Evolutionary conservation across 768 basidiomycete genomes (phyloP), one percentile per base, ranked within the genome.

Genomic region (Clavulina sp.): DNA sequence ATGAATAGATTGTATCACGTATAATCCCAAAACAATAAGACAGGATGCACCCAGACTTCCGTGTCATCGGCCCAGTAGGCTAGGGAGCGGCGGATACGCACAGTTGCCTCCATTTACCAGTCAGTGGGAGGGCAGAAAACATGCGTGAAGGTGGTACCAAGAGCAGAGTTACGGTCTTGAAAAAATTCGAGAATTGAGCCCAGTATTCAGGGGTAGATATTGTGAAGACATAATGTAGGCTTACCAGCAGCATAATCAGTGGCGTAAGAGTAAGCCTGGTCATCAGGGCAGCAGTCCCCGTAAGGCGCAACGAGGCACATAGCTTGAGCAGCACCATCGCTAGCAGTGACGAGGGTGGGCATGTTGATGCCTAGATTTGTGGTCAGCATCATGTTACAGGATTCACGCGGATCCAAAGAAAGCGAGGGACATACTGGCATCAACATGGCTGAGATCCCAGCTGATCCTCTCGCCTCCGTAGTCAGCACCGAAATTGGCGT

Each of bases 101-200:
- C n/a, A n/a, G n/a, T n/a, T n/a, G n/a, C n/a, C n/a, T n/a, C n/a
- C n/a, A n/a, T n/a, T n/a, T n/a, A n/a, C n/a, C n/a, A n/a, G n/a
- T n/a, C n/a, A n/a, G n/a, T n/a, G n/a, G n/a, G n/a, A n/a, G 50
- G 36, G 50, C 50, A 51, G 34, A 51, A 51, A 26, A 51, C 30
- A 36, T 51, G 50, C 7, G 50, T 51, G 50, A 19, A 51, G 2
- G 50, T 5, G 7, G 33, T 36, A 16, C 50, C 50, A 41, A 31
- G 32, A n/a, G 32, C 34, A 21, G 50, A 51, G 50, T 51, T 51
- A n/a, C 50, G 23, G 36, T 51, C n/a, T n/a, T n/a, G n/a, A n/a
- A n/a, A n/a, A n/a, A n/a, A n/a, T n/a, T n/a, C n/a, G n/a, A n/a
- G n/a, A n/a, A n/a, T n/a, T n/a, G n/a, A n/a, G n/a, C n/a, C n/a